phyloP scores from a whole-genome alignment of 129 eudicot species.

The Rutidosis leptorrhynchoides region DNA sequence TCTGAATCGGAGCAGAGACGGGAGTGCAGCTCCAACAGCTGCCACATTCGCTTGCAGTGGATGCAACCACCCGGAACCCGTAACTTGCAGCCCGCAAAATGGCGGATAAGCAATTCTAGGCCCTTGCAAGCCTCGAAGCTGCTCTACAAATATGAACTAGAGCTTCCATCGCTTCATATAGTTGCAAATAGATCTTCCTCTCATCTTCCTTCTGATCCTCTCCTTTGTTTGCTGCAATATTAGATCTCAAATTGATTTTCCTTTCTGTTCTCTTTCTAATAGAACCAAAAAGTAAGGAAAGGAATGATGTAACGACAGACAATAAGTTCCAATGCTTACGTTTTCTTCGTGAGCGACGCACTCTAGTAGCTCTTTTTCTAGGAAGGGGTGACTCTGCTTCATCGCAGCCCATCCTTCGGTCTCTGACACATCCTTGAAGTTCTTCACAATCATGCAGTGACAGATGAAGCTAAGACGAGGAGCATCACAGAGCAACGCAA shows the following conservation, averaged over 20 bases:
- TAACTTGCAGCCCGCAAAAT: constrained; percentile 67
- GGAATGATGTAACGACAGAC: too few species aligned
- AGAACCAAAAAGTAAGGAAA: too few species aligned
- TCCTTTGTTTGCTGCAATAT: constrained; percentile 46
- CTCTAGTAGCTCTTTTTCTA: constrained; percentile 49
- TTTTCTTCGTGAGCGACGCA: constrained; percentile 42
- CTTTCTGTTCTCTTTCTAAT: neutral
- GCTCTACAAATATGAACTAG: constrained; percentile 79
- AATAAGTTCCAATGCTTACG: constrained; percentile 41
- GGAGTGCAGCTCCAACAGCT: constrained; percentile 74
- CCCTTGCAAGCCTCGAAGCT: constrained; percentile 67
- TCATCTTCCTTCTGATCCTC: too few species aligned
- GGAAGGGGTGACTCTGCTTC: constrained; percentile 72
- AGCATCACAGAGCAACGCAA: constrained; percentile 80
- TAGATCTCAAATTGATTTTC: neutral
- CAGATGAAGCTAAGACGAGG: constrained; percentile 78
- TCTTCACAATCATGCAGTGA: constrained; percentile 58
- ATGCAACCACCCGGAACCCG: constrained; percentile 79
- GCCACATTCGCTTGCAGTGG: constrained; percentile 97
- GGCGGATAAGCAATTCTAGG: constrained; percentile 67
- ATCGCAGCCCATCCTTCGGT: constrained; percentile 77
- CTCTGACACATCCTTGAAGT: constrained; percentile 51
- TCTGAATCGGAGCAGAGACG: constrained; percentile 68
- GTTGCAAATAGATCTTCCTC: constrained; percentile 45
- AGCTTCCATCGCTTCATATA: constrained; percentile 97